Conservation (phyloP, 2,329 filamentous ascomycete genomes). For the Aspergillus aculeatinus region DNA sequence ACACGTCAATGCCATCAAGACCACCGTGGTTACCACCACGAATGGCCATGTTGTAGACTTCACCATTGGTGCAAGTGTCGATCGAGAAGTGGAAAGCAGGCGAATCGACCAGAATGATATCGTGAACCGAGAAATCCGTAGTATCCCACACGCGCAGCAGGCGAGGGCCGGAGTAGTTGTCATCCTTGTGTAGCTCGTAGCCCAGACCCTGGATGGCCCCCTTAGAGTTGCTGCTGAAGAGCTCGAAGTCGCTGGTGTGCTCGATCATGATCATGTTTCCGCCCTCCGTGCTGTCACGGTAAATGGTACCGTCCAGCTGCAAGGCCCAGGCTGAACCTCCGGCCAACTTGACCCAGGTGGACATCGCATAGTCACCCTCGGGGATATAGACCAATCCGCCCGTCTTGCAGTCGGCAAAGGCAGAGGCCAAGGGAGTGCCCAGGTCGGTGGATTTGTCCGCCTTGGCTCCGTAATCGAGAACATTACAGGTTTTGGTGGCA, state of each 20-base stretch:
- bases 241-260: conserved; percentile 53
- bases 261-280: conserved; percentile 57
- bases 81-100: conserved; percentile 53
- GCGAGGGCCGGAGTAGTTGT: conserved; percentile 45
- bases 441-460: conserved; percentile 54
- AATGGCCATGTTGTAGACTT: conserved; percentile 58
- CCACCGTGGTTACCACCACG: conserved; percentile 54
- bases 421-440: conserved; percentile 48
- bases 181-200: conserved; percentile 48
- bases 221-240: conserved; percentile 53
- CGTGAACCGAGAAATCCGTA: conserved; percentile 51
- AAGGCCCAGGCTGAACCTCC: conserved; percentile 52
- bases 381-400: conserved; percentile 55
- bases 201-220: conserved; percentile 56
- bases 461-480: conserved; percentile 53
- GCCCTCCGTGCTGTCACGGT: conserved; percentile 49
- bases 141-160: conserved; percentile 50
- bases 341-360: conserved; percentile 50
- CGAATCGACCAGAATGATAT: conserved; percentile 51
- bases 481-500: conserved; percentile 50
- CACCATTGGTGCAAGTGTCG: conserved; percentile 54
- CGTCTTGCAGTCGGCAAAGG: conserved; percentile 53
- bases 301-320: conserved; percentile 55
- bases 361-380: conserved; percentile 51
- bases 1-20: conserved; percentile 58